Evolutionary conservation across 73 alveolate species (phyloP).

Genomic region (Tetrahymena elliotti): DNA sequence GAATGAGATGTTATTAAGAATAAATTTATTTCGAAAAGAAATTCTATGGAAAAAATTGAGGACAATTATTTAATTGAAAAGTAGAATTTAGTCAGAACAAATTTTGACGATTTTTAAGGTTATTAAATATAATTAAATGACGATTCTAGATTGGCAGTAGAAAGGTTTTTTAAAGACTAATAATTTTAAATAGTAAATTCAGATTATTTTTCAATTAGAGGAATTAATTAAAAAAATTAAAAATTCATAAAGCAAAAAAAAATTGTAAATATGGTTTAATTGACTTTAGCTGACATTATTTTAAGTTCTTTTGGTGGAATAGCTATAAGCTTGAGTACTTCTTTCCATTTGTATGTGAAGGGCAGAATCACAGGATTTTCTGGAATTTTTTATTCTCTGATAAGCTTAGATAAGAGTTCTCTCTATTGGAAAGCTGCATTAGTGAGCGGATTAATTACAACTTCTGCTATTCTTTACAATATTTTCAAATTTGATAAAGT

Average conservation of each 20-base stretch:
- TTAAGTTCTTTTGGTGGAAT: slow-evolving; percentile 79
- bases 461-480: slow-evolving; percentile 34
- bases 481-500: slow-evolving; percentile 2
- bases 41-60: background rate
- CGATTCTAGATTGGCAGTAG: background rate
- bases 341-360: slow-evolving; percentile 54
- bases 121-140: background rate
- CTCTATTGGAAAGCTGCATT: slow-evolving; percentile 57
- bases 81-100: background rate
- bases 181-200: too few species aligned
- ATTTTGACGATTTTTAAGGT: background rate
- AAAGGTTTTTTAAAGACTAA: background rate
- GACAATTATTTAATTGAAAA: background rate
- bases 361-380: slow-evolving; percentile 89
- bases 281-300: slow-evolving; percentile 2
- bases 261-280: background rate
- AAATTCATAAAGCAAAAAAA: too few species aligned
- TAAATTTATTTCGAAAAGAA: background rate
- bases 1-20: background rate
- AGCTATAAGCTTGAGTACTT: slow-evolving; percentile 63
- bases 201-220: too few species aligned
- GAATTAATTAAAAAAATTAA: too few species aligned
- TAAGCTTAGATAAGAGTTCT: slow-evolving; percentile 34
- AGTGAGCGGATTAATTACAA: slow-evolving; percentile 50
- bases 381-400: slow-evolving; percentile 54